phyloP scores from a whole-genome alignment of 2,329 filamentous ascomycete genomes.

The Epichloe hybrida region DNA sequence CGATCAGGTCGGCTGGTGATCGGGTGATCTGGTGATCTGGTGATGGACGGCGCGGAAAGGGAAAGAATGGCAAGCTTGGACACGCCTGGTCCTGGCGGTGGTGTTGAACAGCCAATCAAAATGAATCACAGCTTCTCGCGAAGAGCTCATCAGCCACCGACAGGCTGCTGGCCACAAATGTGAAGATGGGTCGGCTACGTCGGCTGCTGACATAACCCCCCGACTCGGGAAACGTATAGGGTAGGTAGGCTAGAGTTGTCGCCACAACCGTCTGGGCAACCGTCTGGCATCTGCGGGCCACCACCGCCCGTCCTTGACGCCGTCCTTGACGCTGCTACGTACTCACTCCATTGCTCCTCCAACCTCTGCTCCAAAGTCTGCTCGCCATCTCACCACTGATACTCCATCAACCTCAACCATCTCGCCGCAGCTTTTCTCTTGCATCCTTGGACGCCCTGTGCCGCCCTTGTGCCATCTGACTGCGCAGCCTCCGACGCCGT shows the following conservation, averaged over 20 bases:
- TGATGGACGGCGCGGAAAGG: neutral
- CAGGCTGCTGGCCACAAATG: neutral
- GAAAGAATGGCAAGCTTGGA: neutral
- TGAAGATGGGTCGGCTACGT: neutral
- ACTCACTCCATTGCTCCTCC: neutral
- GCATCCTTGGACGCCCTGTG: neutral
- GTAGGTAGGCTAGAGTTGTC: neutral
- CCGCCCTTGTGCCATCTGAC: neutral
- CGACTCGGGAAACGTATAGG: neutral
- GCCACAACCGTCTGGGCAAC: neutral
- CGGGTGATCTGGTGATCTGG: neutral
- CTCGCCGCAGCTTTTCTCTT: slow-evolving; percentile 1
- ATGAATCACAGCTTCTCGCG: no score
- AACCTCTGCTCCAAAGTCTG: neutral
- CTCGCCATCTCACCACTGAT: neutral
- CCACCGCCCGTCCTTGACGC: neutral
- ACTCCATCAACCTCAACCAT: neutral
- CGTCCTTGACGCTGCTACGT: neutral
- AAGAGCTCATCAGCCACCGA: neutral
- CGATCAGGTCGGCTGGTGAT: neutral
- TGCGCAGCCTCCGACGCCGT: neutral
- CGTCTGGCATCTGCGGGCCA: neutral
- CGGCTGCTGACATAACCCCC: neutral
- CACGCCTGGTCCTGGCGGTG: neutral
- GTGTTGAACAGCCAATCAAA: neutral